Percentiles rank a stretch among this genome's conserved stretches.
Conservation (phyloP, 495 filamentous ascomycete species). For the Polyplosphaeria fusca region DNA sequence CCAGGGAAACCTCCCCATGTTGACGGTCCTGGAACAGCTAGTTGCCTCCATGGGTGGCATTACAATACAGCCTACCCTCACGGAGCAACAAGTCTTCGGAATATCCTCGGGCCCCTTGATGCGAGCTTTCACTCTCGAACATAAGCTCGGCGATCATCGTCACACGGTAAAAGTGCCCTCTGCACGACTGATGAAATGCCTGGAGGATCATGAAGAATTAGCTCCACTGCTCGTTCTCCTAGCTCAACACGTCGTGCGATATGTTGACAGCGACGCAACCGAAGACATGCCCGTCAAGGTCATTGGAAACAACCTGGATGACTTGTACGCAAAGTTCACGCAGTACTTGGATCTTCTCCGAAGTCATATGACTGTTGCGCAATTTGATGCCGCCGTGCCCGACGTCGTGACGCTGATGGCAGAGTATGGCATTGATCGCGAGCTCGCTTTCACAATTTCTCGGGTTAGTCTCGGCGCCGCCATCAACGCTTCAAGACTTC, state of each 20-base stretch:
- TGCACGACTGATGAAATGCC: constrained; percentile 70
- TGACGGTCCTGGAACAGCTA: constrained; percentile 84
- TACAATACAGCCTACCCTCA: constrained; percentile 76
- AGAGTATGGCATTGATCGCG: constrained; percentile 76
- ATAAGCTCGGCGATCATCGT: constrained; percentile 68
- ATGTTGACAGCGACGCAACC: constrained; percentile 66
- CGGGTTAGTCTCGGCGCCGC: constrained; percentile 62
- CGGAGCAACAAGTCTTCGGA: constrained; percentile 76
- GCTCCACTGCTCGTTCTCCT: constrained; percentile 81
- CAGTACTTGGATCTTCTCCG: constrained; percentile 89
- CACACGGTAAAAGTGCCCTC: constrained; percentile 66
- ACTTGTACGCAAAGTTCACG: constrained; percentile 75
- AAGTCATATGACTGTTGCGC: constrained; percentile 67
- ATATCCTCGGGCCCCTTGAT: constrained; percentile 83
- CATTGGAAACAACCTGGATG: constrained; percentile 79
- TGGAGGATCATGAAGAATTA: constrained; percentile 68
- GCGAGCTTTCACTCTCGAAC: constrained; percentile 71
- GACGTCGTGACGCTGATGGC: constrained; percentile 66
- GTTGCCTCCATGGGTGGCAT: constrained; percentile 91
- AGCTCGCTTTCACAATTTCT: constrained; percentile 83
- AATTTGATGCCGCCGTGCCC: constrained; percentile 82
- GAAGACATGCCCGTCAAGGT: constrained; percentile 67
- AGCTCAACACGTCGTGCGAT: constrained; percentile 80
- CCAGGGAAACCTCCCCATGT: constrained; percentile 76
- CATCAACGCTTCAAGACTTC: constrained; percentile 33